A percentile compares a stretch with the other conserved stretches of the same genome.
Evolutionary conservation across 1,139 yeast species (phyloP).

Genomic region (Debaryomyces nepalensis): DNA sequence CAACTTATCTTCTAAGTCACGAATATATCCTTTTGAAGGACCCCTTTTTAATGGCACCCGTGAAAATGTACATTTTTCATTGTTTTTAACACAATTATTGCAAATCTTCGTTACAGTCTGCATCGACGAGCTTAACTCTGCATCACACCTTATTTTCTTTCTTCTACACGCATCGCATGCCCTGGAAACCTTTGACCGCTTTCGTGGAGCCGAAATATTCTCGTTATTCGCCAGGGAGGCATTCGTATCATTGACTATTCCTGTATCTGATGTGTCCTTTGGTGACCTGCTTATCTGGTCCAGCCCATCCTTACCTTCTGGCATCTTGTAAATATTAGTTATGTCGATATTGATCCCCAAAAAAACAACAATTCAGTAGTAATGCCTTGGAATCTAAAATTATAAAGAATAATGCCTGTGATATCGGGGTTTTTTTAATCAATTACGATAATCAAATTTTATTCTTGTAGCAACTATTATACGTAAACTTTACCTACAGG

Average conservation of each 20-base stretch:
- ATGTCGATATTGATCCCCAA: not conserved
- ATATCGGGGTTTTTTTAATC: too few relatives aligned
- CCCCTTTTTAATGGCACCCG: conserved; percentile 77
- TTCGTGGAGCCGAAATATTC: conserved; percentile 32
- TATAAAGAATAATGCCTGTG: too few relatives aligned
- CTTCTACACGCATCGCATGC: conserved; percentile 73
- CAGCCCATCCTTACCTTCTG: not conserved
- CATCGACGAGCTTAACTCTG: conserved; percentile 47
- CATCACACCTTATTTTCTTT: conserved; percentile 68
- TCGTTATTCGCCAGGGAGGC: conserved; percentile 2
- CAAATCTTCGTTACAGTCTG: conserved; percentile 55
- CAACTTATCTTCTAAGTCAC: conserved; percentile 45
- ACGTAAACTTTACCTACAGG: not conserved
- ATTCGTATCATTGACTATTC: not conserved
- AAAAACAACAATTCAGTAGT: conserved; percentile 3
- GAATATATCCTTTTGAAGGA: conserved; percentile 71
- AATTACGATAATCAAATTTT: too few relatives aligned
- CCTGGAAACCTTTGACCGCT: conserved; percentile 67
- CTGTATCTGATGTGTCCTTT: conserved; percentile 1
- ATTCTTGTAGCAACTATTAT: not conserved
- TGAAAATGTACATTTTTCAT: conserved; percentile 63
- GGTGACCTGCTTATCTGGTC: conserved; percentile 7
- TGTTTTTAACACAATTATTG: conserved; percentile 58
- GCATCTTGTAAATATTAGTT: not conserved
- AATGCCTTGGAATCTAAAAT: not conserved